phyloP scores from a whole-genome alignment of 768 basidiomycete genomes.

The Termitomyces sp. region DNA sequence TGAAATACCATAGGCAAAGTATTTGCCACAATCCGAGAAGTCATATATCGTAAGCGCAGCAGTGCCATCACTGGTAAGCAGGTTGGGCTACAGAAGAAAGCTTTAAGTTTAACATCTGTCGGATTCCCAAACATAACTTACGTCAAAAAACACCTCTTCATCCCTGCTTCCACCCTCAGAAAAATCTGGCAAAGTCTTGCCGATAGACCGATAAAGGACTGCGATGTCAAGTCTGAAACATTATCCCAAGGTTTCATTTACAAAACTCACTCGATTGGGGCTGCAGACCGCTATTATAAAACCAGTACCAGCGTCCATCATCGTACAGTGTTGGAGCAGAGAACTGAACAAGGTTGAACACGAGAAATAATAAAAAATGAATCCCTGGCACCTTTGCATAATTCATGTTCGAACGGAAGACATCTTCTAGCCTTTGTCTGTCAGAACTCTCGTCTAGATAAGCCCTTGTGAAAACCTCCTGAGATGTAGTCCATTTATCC shows the following conservation, averaged over 20 bases:
- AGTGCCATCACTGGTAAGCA: conserved; percentile 68
- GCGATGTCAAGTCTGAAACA: conserved; percentile 3
- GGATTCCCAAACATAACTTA: conserved; percentile 21
- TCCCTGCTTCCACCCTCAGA: conserved; percentile 34
- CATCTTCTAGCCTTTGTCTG: conserved; percentile 48
- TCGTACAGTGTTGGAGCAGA: conserved; percentile 53
- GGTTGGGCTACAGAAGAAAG: conserved; percentile 46
- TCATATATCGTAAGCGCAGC: conserved; percentile 51
- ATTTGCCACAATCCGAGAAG: conserved; percentile 64
- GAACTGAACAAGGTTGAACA: conserved; percentile 36
- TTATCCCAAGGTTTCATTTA: neutral
- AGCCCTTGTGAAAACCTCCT: conserved; percentile 50
- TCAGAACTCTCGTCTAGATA: conserved; percentile 64
- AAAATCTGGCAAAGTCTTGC: conserved; percentile 48
- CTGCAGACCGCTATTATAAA: conserved; percentile 72
- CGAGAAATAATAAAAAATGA: neutral
- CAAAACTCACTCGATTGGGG: conserved; percentile 47
- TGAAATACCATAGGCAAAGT: conserved; percentile 74
- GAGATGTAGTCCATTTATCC: conserved; percentile 55
- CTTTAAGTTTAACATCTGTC: neutral
- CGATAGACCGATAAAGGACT: conserved; percentile 62
- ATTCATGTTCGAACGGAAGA: conserved; percentile 41
- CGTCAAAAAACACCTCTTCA: conserved; percentile 78
- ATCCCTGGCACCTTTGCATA: conserved; percentile 32
- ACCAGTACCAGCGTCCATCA: conserved; percentile 79